phyloP scores from a whole-genome alignment of 805 yeast species.

The Candida taoyuanica region DNA sequence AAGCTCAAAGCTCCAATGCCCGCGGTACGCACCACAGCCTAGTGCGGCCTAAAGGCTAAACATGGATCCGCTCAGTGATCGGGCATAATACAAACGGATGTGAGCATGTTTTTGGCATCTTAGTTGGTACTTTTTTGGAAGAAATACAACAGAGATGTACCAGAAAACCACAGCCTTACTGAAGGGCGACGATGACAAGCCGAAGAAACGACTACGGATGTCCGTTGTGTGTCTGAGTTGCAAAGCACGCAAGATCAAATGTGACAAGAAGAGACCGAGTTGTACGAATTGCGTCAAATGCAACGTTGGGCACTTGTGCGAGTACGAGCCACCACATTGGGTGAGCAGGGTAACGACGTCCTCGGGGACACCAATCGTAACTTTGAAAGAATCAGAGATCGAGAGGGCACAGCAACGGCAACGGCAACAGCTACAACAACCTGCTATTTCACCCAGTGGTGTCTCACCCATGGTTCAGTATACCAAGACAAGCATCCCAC shows the following conservation, averaged over 20 bases:
- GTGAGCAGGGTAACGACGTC: conserved; percentile 15
- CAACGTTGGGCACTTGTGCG: conserved; percentile 27
- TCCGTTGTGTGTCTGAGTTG: conserved; percentile 36
- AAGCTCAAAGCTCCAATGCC: no score
- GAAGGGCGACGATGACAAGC: conserved; percentile 8
- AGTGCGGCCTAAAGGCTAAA: no score
- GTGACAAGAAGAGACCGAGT: conserved; percentile 38
- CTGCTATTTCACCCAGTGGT: neutral
- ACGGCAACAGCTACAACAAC: neutral
- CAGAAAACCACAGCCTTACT: no score
- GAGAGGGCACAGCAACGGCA: no score
- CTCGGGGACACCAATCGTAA: conserved; percentile 12
- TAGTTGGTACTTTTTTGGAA: no score
- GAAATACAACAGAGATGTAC: no score
- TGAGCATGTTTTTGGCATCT: no score
- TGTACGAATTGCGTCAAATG: conserved; percentile 31
- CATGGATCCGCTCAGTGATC: no score
- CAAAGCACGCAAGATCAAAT: conserved; percentile 35
- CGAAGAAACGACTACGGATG: conserved; percentile 32
- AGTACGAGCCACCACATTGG: conserved; percentile 28
- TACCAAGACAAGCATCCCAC: no score
- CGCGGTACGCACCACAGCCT: no score
- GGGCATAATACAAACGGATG: no score
- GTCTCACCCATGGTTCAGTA: no score
- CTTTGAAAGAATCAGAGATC: conserved; percentile 4